Percentiles rank a stretch among this genome's conserved stretches.
Conservation (phyloP, 2,329 filamentous ascomycete species). For the Ophiocordyceps camponoti-saundersi region DNA sequence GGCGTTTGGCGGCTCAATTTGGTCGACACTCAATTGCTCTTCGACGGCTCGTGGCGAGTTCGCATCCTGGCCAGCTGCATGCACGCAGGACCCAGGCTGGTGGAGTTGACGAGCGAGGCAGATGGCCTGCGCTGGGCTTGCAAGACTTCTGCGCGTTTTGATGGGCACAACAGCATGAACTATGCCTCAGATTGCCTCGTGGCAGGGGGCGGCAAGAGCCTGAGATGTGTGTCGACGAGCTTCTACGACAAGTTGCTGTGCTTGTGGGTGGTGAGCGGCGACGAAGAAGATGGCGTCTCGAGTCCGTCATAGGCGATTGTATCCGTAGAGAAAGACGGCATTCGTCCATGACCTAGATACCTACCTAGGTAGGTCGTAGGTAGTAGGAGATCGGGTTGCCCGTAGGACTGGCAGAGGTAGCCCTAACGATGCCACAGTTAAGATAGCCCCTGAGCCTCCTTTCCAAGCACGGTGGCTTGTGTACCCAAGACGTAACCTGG, state of each 20-base stretch:
- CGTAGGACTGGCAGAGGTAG: too few relatives aligned
- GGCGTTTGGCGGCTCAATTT: slow-evolving; percentile 79
- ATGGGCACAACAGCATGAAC: slow-evolving; percentile 87
- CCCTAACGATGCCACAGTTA: too few relatives aligned
- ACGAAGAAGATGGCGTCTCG: background rate
- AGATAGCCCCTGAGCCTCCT: too few relatives aligned
- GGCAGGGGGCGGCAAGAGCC: slow-evolving; percentile 7
- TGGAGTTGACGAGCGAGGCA: slow-evolving; percentile 23
- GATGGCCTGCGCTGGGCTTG: slow-evolving; percentile 37
- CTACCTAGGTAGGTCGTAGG: too few relatives aligned
- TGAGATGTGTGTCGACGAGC: slow-evolving; percentile 49
- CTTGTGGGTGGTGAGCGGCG: slow-evolving; percentile 35
- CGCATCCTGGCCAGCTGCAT: slow-evolving; percentile 77
- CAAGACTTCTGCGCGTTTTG: slow-evolving; percentile 51
- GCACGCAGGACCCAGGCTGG: slow-evolving; percentile 68
- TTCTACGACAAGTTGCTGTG: slow-evolving; percentile 61
- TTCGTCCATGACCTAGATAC: too few relatives aligned
- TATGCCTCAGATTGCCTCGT: slow-evolving; percentile 64
- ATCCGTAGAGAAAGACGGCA: too few relatives aligned
- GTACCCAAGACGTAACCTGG: too few relatives aligned
- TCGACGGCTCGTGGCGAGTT: slow-evolving; percentile 12
- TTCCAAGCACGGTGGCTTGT: too few relatives aligned
- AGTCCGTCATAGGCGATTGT: background rate
- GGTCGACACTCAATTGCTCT: slow-evolving; percentile 18
- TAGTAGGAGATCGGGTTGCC: too few relatives aligned